Percentiles rank a stretch among this genome's conserved stretches.
These are phyloP conservation scores for Phanerochaete carnosa DNA, from an alignment of 768 basidiomycete species.

Conservation along the genomic window DNA sequence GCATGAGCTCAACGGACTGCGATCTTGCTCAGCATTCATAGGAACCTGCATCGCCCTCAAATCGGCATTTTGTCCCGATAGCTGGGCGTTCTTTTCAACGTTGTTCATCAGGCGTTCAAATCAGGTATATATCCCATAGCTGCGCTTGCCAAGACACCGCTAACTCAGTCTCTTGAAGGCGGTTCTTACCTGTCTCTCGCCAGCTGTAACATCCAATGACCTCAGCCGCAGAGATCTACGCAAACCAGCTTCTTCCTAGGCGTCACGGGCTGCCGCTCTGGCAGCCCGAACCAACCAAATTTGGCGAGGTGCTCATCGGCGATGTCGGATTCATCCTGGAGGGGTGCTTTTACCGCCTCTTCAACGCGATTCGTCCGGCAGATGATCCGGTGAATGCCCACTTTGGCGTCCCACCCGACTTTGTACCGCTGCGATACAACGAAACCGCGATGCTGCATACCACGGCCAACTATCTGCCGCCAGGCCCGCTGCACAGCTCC, in stretches of 20 bases:
- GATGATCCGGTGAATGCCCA: conserved; percentile 2
- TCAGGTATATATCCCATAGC: too few relatives aligned
- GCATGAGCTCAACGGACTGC: too few relatives aligned
- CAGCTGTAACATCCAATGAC: too few relatives aligned
- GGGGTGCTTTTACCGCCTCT: conserved; percentile 18
- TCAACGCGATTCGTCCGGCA: conserved; percentile 11
- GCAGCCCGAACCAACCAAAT: conserved; percentile 13
- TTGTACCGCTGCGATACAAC: not conserved
- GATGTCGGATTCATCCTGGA: conserved; percentile 17
- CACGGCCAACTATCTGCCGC: not conserved
- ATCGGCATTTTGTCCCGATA: too few relatives aligned
- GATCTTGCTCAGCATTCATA: too few relatives aligned
- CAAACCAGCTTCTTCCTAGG: not conserved
- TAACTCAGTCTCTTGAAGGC: too few relatives aligned
- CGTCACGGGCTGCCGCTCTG: conserved; percentile 17
- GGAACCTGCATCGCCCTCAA: too few relatives aligned
- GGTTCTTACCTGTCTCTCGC: too few relatives aligned
- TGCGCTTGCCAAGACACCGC: too few relatives aligned
- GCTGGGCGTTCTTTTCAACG: too few relatives aligned
- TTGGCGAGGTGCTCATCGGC: conserved; percentile 16
- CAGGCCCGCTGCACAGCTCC: not conserved
- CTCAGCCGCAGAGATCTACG: not conserved
- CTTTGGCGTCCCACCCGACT: not conserved
- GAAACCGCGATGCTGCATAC: not conserved
- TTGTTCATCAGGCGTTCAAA: too few relatives aligned